Base-by-base conservation (phyloP, 768 basidiomycete species). In the Termitomyces sp. region DNA sequence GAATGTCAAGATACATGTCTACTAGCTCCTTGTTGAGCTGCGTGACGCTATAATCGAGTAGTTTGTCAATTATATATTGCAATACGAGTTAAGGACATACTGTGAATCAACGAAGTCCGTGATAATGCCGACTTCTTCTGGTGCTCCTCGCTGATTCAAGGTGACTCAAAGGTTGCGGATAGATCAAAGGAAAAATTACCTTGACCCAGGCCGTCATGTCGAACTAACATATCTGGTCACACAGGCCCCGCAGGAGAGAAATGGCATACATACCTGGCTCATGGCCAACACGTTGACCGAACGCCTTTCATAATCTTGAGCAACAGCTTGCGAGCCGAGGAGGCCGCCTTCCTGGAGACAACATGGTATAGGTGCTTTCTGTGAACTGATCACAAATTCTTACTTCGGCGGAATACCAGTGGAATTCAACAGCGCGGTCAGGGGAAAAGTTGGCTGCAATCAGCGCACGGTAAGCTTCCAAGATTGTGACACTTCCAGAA, bases 171-270 rank as follows among this genome's bases (percentile, higher is more conserved):
- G 54, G 13, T 40, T 53, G 50, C 40, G 32, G 55, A 57, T 50
- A 33, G 56, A 41, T 38, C 23, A 55, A 50, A 62, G 23, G 54
- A 63, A 43, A 75, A 68, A 68, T 79, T 79, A 77, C 83, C 82
- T 93, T 93, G 61, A 96, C 91, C 93, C 93, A 97, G 57, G 92
- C 92, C 23, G 92, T 94, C 92, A 93, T 93, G 70, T 93, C 91
- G 68, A 89, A 91, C 89, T 91, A 65, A 52, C 56, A 41, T 59
- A 41, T 44, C n/a, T 50, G 38, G 56, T 66, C 60, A 69, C 48
- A 58, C 33, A 63, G 59, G 40, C 28, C 46, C 51, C 57, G 40
- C 36, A 57, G 58, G 56, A 52, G 55, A 58, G 59, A 56, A 57
- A 51, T 28, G 44, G 47, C 36, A 53, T 51, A 56, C 48, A 54